These are phyloP conservation scores for Pichia nakasei DNA, from an alignment of 805 yeast species.

Conservation along the genomic window DNA sequence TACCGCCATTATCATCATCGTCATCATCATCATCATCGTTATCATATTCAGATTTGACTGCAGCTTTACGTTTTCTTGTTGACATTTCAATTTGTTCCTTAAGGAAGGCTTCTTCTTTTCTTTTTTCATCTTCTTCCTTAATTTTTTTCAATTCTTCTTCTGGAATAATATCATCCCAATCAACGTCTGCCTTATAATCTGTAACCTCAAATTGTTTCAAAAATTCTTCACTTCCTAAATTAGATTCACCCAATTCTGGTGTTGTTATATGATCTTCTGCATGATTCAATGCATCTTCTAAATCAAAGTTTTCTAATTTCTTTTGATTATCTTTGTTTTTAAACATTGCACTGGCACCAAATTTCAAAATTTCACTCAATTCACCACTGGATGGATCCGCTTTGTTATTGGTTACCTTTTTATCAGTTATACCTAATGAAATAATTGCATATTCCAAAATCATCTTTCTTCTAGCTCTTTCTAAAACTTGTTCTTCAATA, in stretches of 20 bases:
- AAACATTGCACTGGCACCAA: slow-evolving; percentile 98
- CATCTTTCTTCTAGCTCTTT: slow-evolving; percentile 96
- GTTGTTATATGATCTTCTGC: slow-evolving; percentile 97
- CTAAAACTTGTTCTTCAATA: slow-evolving; percentile 94
- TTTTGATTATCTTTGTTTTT: slow-evolving; percentile 88
- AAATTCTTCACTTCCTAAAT: slow-evolving; percentile 96
- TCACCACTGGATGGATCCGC: slow-evolving; percentile 78
- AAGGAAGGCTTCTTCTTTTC: slow-evolving; percentile 76
- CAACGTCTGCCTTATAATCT: slow-evolving; percentile 95
- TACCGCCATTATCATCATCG: slow-evolving; percentile 15
- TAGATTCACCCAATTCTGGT: slow-evolving; percentile 95
- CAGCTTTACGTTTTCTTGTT: slow-evolving; percentile 70
- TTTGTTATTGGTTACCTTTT: slow-evolving; percentile 42
- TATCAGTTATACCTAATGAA: slow-evolving; percentile 89
- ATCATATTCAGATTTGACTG: slow-evolving; percentile 38
- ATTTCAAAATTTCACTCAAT: slow-evolving; percentile 84
- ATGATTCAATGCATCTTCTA: slow-evolving; percentile 91
- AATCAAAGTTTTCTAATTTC: slow-evolving; percentile 87
- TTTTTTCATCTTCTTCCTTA: slow-evolving; percentile 84
- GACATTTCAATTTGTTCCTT: slow-evolving; percentile 86
- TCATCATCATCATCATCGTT: slow-evolving; percentile 32
- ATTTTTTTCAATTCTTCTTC: slow-evolving; percentile 82
- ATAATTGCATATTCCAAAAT: slow-evolving; percentile 96
- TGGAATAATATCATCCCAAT: slow-evolving; percentile 99
- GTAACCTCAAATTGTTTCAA: slow-evolving; percentile 96